phyloP scores from a whole-genome alignment of 2,329 filamentous ascomycete genomes.

The Ceratocystis destructans region DNA sequence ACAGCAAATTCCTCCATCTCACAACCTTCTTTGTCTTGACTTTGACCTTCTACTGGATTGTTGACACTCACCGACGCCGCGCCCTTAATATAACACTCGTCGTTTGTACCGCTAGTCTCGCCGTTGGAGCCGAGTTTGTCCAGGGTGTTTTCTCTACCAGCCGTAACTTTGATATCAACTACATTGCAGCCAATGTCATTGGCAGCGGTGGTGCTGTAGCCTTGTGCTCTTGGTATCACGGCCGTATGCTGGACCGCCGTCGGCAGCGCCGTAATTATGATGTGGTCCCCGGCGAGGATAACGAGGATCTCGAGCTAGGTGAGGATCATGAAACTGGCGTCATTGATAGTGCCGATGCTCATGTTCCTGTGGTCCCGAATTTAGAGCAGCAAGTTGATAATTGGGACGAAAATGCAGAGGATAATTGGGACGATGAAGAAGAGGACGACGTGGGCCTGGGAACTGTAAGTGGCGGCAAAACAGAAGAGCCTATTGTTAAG shows the following conservation, averaged over 20 bases:
- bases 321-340: conserved; percentile 56
- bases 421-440: conserved; percentile 41
- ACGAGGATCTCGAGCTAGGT: conserved; percentile 63
- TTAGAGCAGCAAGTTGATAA: conserved; percentile 79
- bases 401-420: conserved; percentile 72
- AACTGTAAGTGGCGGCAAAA: conserved; percentile 19
- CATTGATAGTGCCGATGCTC: conserved; percentile 26
- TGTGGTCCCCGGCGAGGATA: conserved; percentile 49
- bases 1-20: conserved; percentile 83
- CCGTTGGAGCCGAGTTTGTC: conserved; percentile 61
- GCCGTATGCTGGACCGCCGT: conserved; percentile 83
- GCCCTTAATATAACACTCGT: conserved; percentile 70
- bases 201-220: conserved; percentile 60
- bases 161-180: conserved; percentile 59
- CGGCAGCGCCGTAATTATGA: conserved; percentile 60
- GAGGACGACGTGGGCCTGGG: conserved; percentile 24
- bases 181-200: conserved; percentile 76
- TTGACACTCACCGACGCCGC: conserved; percentile 79
- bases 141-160: conserved; percentile 63
- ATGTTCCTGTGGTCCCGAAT: conserved; percentile 26
- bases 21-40: conserved; percentile 84
- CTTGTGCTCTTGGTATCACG: conserved; percentile 82
- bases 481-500: conserved; percentile 23
- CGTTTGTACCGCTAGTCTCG: conserved; percentile 59
- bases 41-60: conserved; percentile 84